These are phyloP conservation scores for Torulaspora pretoriensis DNA, from an alignment of 1,139 yeast species.

Conservation along the genomic window DNA sequence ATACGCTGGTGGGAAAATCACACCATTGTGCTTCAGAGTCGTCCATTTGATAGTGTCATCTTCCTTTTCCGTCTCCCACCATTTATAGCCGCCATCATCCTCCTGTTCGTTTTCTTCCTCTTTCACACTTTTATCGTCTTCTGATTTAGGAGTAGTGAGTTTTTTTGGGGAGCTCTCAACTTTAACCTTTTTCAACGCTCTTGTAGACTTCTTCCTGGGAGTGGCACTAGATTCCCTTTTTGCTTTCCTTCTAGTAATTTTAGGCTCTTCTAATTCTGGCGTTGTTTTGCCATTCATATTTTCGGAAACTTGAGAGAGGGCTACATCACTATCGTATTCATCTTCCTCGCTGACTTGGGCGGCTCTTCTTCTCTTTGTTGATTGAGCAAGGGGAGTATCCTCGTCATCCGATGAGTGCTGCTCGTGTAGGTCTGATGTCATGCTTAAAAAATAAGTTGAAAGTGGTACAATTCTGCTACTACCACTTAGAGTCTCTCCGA, in stretches of 20 bases:
- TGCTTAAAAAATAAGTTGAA: neutral
- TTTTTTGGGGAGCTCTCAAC: constrained; percentile 7
- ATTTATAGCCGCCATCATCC: constrained; percentile 62
- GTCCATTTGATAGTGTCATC: constrained; percentile 85
- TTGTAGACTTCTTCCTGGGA: constrained; percentile 11
- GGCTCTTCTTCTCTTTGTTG: constrained; percentile 14
- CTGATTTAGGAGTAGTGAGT: constrained; percentile 2
- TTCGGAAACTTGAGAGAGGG: constrained; percentile 16
- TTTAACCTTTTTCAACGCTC: constrained; percentile 10
- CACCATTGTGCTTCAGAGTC: constrained; percentile 82
- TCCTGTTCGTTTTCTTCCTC: constrained; percentile 36
- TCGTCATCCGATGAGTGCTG: constrained; percentile 17
- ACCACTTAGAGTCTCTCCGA: neutral
- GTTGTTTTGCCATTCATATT: constrained; percentile 6
- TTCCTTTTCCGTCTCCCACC: constrained; percentile 69
- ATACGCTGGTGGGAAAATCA: constrained; percentile 87
- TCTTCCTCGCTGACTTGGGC: constrained; percentile 14
- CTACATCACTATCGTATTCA: constrained; percentile 18
- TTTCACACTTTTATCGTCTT: constrained; percentile 16
- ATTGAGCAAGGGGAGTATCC: constrained; percentile 24
- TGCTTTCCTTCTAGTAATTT: neutral
- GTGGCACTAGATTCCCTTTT: constrained; percentile 5
- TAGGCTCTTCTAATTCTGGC: constrained; percentile 3
- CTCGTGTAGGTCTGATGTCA: constrained; percentile 13
- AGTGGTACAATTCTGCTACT: neutral